Evolutionary conservation across 495 filamentous ascomycete genomes (phyloP), one percentile per base, ranked within the genome.

Genomic region (Aeminium ludgeri): DNA sequence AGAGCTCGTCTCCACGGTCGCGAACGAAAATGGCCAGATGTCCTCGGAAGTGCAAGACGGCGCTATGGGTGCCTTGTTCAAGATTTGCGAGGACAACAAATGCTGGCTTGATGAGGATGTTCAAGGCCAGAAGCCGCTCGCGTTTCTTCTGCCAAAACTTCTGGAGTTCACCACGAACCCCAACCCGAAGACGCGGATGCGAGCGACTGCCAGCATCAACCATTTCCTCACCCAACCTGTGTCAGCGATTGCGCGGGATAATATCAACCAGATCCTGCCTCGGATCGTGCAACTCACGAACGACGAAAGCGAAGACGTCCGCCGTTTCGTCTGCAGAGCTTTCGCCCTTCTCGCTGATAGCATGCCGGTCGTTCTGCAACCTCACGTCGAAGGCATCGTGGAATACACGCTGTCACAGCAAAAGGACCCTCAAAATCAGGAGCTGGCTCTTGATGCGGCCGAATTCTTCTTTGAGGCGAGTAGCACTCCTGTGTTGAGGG

Each of bases 381-480:
- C 89, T 16, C 80, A 96, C 54, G 78, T 99, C 63, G 67, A 68
- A 41, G 89, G 82, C 1, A 66, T 99, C 40, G 86, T 96, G 20
- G 80, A 86, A 55, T 99, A 93, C 57, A 93, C 93, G 60, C 68
- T 94, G 44, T 62, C 74, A 19, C 87, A 96, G 57, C 89, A 97
- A 58, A 71, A 76, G 50, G 83, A 76, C 43, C 61, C 62, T 30
- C 81, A 89, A 23, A 86, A 94, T 49, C 81, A 84, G 36, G 89
- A 96, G 36, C 69, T 96, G 36, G 84, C 86, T 31, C 74, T 89
- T 28, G 89, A 96, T 58, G 89, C 89, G 12, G 87, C 91, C 6
- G 89, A 96, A 59, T 99, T 99, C 55, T 99, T 87, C 85, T 73
- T 99, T 36, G 80, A 81, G 36, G 76, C 93, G 23, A 86, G 86